Percentiles rank a stretch among this genome's conserved stretches.
Evolutionary conservation across 2,329 filamentous ascomycete species (phyloP).

Genomic region (Epichloe scottii): DNA sequence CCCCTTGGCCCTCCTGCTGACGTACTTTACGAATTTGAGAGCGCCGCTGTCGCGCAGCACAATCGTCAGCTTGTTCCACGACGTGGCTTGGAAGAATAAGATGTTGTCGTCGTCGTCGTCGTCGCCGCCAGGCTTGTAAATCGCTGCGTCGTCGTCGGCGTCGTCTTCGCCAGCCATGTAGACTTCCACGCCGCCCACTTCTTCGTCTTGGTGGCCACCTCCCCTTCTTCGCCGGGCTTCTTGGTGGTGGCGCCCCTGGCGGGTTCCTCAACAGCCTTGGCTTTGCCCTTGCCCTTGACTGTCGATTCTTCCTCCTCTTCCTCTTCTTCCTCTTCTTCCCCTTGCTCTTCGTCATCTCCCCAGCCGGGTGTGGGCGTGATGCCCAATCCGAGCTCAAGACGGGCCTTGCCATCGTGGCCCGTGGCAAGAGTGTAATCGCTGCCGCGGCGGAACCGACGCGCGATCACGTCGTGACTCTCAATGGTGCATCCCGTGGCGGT

Average conservation of each 20-base stretch:
- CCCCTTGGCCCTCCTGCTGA: constrained; percentile 68
- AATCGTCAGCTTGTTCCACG: constrained; percentile 86
- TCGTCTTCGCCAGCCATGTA: constrained; percentile 85
- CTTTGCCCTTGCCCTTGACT: constrained; percentile 18
- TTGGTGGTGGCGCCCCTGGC: constrained; percentile 17
- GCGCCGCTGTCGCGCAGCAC: constrained; percentile 79
- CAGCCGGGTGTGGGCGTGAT: constrained; percentile 78
- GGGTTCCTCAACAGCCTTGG: constrained; percentile 16
- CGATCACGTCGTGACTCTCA: constrained; percentile 64
- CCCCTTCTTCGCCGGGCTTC: constrained; percentile 10
- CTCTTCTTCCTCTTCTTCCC: constrained; percentile 27
- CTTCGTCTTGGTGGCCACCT: constrained; percentile 26
- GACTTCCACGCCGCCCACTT: constrained; percentile 69
- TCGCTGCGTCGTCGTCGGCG: constrained; percentile 58
- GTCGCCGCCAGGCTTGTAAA: constrained; percentile 71
- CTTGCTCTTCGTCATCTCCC: constrained; percentile 53
- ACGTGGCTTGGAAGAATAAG: constrained; percentile 47
- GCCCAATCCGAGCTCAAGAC: constrained; percentile 76
- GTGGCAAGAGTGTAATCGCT: constrained; percentile 89
- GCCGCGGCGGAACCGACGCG: constrained; percentile 75
- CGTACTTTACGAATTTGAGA: constrained; percentile 92
- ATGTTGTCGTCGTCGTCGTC: constrained; percentile 71
- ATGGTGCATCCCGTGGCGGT: constrained; percentile 67
- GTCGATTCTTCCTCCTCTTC: constrained; percentile 19
- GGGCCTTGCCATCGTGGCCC: constrained; percentile 62